Evolutionary conservation across 164 flowering plant genomes (phyloP).

Genomic region (Aristolochia contorta): DNA sequence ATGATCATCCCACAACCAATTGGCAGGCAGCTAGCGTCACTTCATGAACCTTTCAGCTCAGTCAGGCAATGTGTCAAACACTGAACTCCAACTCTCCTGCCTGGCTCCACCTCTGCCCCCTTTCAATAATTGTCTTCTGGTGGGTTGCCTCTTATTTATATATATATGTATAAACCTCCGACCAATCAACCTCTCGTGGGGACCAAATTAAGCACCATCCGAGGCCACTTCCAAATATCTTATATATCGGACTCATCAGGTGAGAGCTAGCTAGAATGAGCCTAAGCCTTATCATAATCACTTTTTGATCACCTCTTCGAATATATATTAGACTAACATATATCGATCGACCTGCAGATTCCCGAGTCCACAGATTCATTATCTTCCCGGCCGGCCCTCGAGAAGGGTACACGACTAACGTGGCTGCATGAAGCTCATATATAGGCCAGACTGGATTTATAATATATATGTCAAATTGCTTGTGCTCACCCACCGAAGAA

Average conservation of each 20-base stretch:
- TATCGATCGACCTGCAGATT: neutral
- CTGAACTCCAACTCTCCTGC: neutral
- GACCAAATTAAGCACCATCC: too few relatives aligned
- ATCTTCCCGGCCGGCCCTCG: neutral
- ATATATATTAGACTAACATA: neutral
- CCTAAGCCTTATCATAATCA: neutral
- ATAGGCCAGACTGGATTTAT: neutral
- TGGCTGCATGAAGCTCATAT: neutral
- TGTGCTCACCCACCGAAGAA: too few relatives aligned
- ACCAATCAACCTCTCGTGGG: slow-evolving; percentile 3
- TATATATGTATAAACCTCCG: neutral
- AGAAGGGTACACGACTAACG: neutral
- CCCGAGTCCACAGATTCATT: neutral
- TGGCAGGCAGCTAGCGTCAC: slow-evolving; percentile 4
- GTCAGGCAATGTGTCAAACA: slow-evolving; percentile 4
- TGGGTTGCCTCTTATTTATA: neutral
- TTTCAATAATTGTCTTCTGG: neutral
- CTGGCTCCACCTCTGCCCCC: neutral
- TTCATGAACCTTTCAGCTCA: neutral
- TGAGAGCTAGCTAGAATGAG: too few relatives aligned
- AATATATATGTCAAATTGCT: too few relatives aligned
- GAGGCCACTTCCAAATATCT: too few relatives aligned
- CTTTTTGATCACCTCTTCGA: neutral
- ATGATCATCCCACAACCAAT: slow-evolving; percentile 4
- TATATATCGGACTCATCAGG: too few relatives aligned